These are phyloP conservation scores for Kwoniella dendrophila DNA, from an alignment of 768 basidiomycete genomes.

Conservation along the genomic window DNA sequence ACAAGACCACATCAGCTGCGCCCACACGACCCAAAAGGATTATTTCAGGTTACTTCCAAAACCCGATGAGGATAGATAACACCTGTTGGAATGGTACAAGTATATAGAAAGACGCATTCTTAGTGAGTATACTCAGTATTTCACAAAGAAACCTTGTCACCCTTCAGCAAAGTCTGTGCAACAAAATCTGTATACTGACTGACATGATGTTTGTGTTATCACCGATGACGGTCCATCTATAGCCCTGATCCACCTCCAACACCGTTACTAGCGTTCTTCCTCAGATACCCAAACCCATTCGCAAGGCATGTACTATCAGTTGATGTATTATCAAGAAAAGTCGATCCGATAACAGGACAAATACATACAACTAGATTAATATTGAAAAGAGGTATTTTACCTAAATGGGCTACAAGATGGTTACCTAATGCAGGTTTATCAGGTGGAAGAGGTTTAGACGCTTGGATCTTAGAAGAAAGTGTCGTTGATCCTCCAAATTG, in stretches of 20 bases:
- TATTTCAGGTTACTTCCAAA: no score
- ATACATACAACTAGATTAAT: constrained; percentile 87
- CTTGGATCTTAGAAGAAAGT: constrained; percentile 93
- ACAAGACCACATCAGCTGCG: no score
- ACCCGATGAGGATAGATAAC: not conserved
- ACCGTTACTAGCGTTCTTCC: constrained; percentile 87
- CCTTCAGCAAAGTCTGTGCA: no score
- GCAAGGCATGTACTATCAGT: constrained; percentile 91
- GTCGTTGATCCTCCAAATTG: constrained; percentile 84
- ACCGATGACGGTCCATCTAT: not conserved
- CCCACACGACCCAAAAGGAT: not conserved
- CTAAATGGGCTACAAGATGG: constrained; percentile 84
- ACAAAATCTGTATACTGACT: not conserved
- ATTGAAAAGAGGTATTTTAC: constrained; percentile 86
- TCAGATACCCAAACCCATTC: constrained; percentile 94
- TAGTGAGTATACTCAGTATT: constrained; percentile 32
- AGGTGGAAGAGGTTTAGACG: constrained; percentile 73
- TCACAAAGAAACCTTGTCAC: not conserved
- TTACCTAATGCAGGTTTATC: constrained; percentile 57
- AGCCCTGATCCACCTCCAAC: constrained; percentile 89
- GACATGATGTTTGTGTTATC: not conserved
- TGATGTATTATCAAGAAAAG: constrained; percentile 84
- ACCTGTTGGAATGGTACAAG: constrained; percentile 33
- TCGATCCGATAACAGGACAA: constrained; percentile 69
- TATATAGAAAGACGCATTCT: constrained; percentile 44